Evolutionary conservation across 768 basidiomycete genomes (phyloP), one percentile per base, ranked within the genome.

Genomic region (Exsudoporus frostii): DNA sequence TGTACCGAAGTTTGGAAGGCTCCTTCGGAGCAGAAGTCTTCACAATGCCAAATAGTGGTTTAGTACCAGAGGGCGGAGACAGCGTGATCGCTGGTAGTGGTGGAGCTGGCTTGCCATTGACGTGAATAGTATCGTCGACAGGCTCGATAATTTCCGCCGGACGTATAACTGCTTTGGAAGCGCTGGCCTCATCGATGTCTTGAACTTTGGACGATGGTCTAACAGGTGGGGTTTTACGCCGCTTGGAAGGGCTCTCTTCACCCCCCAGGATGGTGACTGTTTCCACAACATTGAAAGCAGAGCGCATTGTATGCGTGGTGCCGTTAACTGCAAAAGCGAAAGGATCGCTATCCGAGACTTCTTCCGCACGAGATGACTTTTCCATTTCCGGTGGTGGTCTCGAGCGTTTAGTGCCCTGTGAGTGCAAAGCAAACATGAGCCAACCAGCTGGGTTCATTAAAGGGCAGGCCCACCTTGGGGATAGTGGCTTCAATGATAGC

Each of bases 401-500:
- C 40, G 86, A 82, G 42, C 89, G 84, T 64, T 88, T 88, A 65
- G 84, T 88, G 53, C 88, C 89, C 88, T 90, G 63, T 22, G 58
- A 38, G 36, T 38, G 37, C 3, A 40, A 46, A 30, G 11, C 22
- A 53, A 51, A 34, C 15, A 54, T 38, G 55, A 53, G 24, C 17
- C 33, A 41, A 48, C 60, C 20, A 61, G 51, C 20, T 40, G 50
- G 8, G 27, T 36, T 25, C 27, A 19, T 44, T 7, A 4, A n/a
- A 51, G 45, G 55, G 38, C 7, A 19, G 25, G 68, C 78, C 53
- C 53, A 83, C 84, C 77, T 83, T 88, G 14, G 89, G 89, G 13
- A 90, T 62, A 2, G 88, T 90, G 3, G 88, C 86, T 69, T 89
- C 86, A 41, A 91, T 86, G 45, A 88, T 85, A 34, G 80, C 81